Base-by-base conservation (phyloP, 2,329 filamentous ascomycete species). In the Penicillium sp. region DNA sequence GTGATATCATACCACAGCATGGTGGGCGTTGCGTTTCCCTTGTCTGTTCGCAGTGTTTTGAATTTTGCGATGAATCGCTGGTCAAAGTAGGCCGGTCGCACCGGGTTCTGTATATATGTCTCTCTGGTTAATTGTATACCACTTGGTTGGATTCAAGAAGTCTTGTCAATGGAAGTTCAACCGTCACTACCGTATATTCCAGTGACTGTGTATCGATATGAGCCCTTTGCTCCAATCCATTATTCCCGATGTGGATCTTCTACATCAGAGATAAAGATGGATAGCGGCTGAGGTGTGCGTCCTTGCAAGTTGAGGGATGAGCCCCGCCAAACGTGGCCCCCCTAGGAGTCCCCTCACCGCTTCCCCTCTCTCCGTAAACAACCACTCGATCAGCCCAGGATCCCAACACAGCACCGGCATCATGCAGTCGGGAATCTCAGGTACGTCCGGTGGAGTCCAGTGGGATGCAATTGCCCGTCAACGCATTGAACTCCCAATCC, bases 381-480 rank as follows among this genome's bases (percentile, higher is more conserved):
- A 57, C 54, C 42, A 52, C 49, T 45, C 26, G 42, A 42, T 39
- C 46, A 45, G 24, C 31, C 34, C 31, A 42, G 34, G 47, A 43
- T 38, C 43, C 33, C 44, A 29, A 28, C 12, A 51, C 50, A 51
- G 54, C 50, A 39, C 49, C 50, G 57, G 34, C 58, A 61, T 54
- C 54, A 78, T 78, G 75, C 75, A 78, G 69, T 78, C 75, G n/a
- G 75, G 75, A 66, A 78, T 78, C 57, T 68, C 74, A 66, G 75
- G 75, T 77, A 68, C 47, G 57, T 47, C 43, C 26, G 45, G 16
- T 21, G 9, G 26, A 10, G 18, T 39, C 31, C 44, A 45, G 23
- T 31, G 21, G 29, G 23, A 26, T 38, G n/a, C 8, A 36, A 9
- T 34, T 24, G 23, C 13, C 15, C 33, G 41, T 34, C 47, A 55